Base-by-base conservation (phyloP, 352 stramenopile species). In the Pythium sp. region DNA sequence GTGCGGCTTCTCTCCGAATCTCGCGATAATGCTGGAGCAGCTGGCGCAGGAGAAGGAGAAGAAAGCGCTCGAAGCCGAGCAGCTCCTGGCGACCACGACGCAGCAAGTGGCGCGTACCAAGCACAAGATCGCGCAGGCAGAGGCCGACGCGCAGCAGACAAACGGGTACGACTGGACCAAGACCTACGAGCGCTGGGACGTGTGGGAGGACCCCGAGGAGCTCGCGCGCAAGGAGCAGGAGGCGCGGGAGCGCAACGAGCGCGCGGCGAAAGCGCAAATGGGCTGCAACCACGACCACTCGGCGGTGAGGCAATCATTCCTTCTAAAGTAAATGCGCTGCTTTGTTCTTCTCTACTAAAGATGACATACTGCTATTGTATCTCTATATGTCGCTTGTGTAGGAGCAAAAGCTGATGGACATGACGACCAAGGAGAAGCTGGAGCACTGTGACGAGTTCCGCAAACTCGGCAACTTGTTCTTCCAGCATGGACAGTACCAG, bases 361-460 rank as follows among this genome's bases (percentile, higher is more conserved):
- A 51, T 12, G 5, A 0, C 8, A 8, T 20, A 11, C 43, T 49
- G 15, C 1, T 49, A 49, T 41, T 41, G 54, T 38, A 8, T 3
- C 73, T 65, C 14, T 22, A 15, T 36, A 30, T 62, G 0, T 1
- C 38, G 2, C 36, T 66, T 66, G 6, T 59, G 58, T 69, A 62
- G 60, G 87, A 95, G 74, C 86, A 94, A 80, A 88, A 85, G 68
- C 74, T 95, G 57, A 95, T 95, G 87, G 87, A 95, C 65, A 94
- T 94, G 87, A 82, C 73, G 11, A 92, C 86, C 3, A 28, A 62
- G 14, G 75, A 73, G 15, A 95, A 95, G 59, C 58, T 92, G n/a
- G 18, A 53, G 11, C 59, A 75, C 49, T 94, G 87, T 67, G 84
- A 92, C 59, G 74, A 88, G 54, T 92, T 92, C 60, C 79, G 84